Evolutionary conservation across 345 rosid species (phyloP).

Genomic region (Sisymbrium altissimum): DNA sequence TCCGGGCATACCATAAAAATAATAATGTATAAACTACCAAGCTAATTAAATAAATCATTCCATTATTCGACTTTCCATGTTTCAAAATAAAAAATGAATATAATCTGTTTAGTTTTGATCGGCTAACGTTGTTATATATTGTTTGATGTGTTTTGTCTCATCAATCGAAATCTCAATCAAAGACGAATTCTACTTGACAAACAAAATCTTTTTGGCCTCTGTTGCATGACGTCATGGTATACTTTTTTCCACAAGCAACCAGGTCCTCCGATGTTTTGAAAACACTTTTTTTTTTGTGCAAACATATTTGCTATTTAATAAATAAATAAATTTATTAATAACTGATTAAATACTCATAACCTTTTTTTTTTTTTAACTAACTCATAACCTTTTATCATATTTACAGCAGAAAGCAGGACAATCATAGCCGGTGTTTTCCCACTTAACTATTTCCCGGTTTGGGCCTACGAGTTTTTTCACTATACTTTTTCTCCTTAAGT

Average conservation of each 20-base stretch:
- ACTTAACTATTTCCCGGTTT: background rate
- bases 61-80: background rate
- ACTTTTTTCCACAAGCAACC: background rate
- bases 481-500: background rate
- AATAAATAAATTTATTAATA: background rate
- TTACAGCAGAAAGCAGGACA: constrained; percentile 12
- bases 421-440: background rate
- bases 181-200: constrained; percentile 5
- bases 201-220: constrained; percentile 8
- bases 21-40: background rate
- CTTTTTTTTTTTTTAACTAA: too few species aligned
- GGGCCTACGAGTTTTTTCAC: background rate
- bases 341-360: background rate
- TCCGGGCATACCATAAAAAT: too few species aligned
- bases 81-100: background rate
- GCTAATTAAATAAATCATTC: background rate
- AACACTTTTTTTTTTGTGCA: background rate
- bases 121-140: background rate
- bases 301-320: too few species aligned
- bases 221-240: constrained; percentile 7
- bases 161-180: constrained; percentile 3
- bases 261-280: background rate
- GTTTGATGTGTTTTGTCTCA: background rate
- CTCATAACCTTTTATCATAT: background rate
- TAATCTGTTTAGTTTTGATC: background rate